A percentile compares a stretch with the other conserved stretches of the same genome.
These are phyloP conservation scores for Ceratocystis smalleyi DNA, from an alignment of 2,329 filamentous ascomycete species.

Conservation along the genomic window DNA sequence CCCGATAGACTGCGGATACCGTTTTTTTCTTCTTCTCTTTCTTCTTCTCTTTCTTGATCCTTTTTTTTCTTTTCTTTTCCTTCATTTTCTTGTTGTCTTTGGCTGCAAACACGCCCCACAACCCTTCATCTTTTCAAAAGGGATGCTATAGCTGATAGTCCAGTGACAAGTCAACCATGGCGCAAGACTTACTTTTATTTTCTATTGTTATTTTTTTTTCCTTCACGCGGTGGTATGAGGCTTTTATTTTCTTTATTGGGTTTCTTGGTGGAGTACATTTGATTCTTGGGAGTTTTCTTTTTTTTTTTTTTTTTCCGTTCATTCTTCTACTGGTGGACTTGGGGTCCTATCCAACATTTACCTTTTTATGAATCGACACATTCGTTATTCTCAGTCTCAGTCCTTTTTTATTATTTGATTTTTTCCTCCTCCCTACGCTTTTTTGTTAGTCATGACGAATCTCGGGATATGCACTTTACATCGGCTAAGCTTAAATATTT, in stretches of 20 bases:
- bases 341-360: slow-evolving; percentile 3
- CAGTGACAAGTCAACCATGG: neutral
- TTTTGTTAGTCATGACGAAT: slow-evolving; percentile 9
- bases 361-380: slow-evolving; percentile 5
- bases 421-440: neutral
- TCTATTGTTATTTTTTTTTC: slow-evolving; percentile 11
- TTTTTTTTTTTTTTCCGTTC: slow-evolving; percentile 5
- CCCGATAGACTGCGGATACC: slow-evolving; percentile 12
- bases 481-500: slow-evolving; percentile 7
- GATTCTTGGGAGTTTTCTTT: slow-evolving; percentile 10
- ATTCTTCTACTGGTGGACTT: slow-evolving; percentile 3
- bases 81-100: slow-evolving; percentile 6
- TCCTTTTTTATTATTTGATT: slow-evolving; percentile 3
- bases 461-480: slow-evolving; percentile 2
- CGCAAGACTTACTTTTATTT: neutral
- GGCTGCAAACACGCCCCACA: neutral
- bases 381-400: slow-evolving; percentile 5
- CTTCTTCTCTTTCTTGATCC: neutral
- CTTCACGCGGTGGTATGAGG: slow-evolving; percentile 15
- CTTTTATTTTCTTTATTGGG: slow-evolving; percentile 7
- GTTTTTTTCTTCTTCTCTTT: slow-evolving; percentile 6
- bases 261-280: slow-evolving; percentile 12
- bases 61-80: neutral
- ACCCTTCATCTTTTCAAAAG: neutral
- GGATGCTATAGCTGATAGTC: neutral